Conservation (phyloP, 2,329 filamentous ascomycete species). For the Penicillium rolfsii region DNA sequence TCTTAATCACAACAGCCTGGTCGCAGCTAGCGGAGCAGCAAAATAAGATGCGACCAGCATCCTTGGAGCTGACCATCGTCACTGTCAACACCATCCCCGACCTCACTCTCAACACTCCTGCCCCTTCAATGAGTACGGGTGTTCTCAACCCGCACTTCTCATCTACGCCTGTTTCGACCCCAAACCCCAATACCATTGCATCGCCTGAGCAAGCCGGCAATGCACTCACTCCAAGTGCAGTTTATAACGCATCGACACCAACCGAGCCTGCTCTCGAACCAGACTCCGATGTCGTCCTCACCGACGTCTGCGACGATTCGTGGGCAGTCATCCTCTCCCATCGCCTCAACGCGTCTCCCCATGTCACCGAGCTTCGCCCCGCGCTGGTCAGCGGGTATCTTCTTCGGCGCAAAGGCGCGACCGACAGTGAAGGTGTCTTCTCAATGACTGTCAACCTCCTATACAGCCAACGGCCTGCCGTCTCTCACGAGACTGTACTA, state of each 20-base stretch:
- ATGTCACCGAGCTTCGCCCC: constrained; percentile 48
- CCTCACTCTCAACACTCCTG: constrained; percentile 39
- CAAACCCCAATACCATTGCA: constrained; percentile 39
- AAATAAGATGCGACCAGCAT: constrained; percentile 39
- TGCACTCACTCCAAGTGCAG: constrained; percentile 42
- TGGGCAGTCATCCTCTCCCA: constrained; percentile 62
- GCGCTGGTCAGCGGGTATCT: constrained; percentile 52
- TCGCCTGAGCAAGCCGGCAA: constrained; percentile 50
- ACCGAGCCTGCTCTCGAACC: constrained; percentile 44
- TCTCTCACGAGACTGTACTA: constrained; percentile 42
- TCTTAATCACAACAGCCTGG: constrained; percentile 38
- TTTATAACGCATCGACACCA: constrained; percentile 45
- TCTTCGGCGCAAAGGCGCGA: constrained; percentile 48
- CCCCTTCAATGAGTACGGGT: constrained; percentile 38
- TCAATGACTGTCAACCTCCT: constrained; percentile 49
- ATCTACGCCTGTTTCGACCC: constrained; percentile 46
- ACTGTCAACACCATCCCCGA: constrained; percentile 42
- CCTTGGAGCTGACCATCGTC: constrained; percentile 43
- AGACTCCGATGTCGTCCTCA: constrained; percentile 60
- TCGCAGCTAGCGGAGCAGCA: constrained; percentile 42
- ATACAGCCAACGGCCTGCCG: constrained; percentile 35
- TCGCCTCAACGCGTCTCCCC: constrained; percentile 47
- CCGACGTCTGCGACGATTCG: constrained; percentile 63
- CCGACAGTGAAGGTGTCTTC: constrained; percentile 47
- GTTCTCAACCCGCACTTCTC: constrained; percentile 38